Base-by-base conservation (phyloP, 805 yeast species). In the Spathaspora passalidarum region DNA sequence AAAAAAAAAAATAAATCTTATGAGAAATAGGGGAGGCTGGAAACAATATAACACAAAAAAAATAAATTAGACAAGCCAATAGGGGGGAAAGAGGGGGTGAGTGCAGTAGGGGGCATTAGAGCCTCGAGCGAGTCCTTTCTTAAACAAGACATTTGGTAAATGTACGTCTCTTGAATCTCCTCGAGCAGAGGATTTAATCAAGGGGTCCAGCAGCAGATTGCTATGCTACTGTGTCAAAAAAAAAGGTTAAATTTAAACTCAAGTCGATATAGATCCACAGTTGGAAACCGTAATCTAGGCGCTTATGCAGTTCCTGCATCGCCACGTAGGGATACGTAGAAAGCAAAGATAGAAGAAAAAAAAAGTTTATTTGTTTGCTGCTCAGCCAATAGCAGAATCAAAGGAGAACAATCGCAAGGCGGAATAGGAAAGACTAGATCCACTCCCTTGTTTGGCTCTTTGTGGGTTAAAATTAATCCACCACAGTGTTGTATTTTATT, bases 371-470 rank as follows among this genome's bases (percentile, higher is more conserved):
- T 29, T 10, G 25, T 9, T n/a, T n/a, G n/a, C n/a, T n/a, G n/a
- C 34, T 29, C 16, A n/a, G 14, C 16, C n/a, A n/a, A n/a, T n/a
- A n/a, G n/a, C n/a, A n/a, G n/a, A n/a, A n/a, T n/a, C n/a, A n/a
- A 29, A 29, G 34, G 34, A 29, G 34, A 29, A 29, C 34, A 29
- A 29, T 29, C 17, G 17, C 34, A 29, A 29, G 34, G 34, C 34
- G 17, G 34, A n/a, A n/a, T 29, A 13, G 13, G 34, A n/a, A 29
- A 29, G 14, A 10, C 29, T 3, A 29, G 34, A 8, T 29, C 34
- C 8, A 29, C 34, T 13, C 34, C 14, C 14, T 29, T 29, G 14
- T 13, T 29, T 29, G 34, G 10, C 14, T 29, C n/a, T 29, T 29
- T 29, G 34, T 29, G 34, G 6, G 9, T 22, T 22, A 9, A 22